phyloP scores from a whole-genome alignment of 768 basidiomycete genomes.

The Naganishia antarctica region DNA sequence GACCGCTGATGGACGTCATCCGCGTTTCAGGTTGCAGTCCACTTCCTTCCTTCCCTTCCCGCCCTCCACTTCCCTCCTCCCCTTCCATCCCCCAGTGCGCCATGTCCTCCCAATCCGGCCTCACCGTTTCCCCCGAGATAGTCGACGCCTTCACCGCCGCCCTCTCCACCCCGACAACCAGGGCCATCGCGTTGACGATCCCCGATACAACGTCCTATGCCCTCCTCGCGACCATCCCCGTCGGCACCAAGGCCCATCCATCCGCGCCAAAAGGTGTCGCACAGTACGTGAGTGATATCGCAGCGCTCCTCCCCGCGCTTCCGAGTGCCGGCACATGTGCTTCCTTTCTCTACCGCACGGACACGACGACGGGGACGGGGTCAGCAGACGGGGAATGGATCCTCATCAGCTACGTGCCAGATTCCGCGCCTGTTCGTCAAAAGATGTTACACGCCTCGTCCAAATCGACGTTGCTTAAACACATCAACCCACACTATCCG shows the following conservation, averaged over 20 bases:
- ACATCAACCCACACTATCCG: slow-evolving; percentile 39
- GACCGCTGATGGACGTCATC: too few relatives aligned
- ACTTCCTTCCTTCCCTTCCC: neutral
- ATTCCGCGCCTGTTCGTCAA: slow-evolving; percentile 39
- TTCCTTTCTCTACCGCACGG: slow-evolving; percentile 44
- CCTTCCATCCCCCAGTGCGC: neutral
- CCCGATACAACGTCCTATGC: neutral
- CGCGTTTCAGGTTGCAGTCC: neutral
- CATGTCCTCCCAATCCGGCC: slow-evolving; percentile 49
- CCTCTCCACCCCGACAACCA: neutral
- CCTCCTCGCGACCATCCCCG: neutral
- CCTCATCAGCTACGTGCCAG: slow-evolving; percentile 48
- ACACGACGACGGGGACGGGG: slow-evolving; percentile 37
- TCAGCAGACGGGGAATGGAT: slow-evolving; percentile 45
- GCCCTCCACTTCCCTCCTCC: neutral
- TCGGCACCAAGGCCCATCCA: neutral
- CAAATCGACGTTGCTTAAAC: slow-evolving; percentile 42
- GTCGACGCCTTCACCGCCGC: slow-evolving; percentile 37
- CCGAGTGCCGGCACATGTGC: slow-evolving; percentile 44
- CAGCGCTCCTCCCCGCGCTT: slow-evolving; percentile 29
- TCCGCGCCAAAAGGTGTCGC: neutral
- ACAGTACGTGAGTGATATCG: neutral
- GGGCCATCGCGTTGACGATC: slow-evolving; percentile 39
- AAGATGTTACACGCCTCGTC: slow-evolving; percentile 49
- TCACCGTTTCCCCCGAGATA: slow-evolving; percentile 42